These are phyloP conservation scores for Athelia sp. DNA, from an alignment of 1,284 basidiomycete species.

Conservation along the genomic window DNA sequence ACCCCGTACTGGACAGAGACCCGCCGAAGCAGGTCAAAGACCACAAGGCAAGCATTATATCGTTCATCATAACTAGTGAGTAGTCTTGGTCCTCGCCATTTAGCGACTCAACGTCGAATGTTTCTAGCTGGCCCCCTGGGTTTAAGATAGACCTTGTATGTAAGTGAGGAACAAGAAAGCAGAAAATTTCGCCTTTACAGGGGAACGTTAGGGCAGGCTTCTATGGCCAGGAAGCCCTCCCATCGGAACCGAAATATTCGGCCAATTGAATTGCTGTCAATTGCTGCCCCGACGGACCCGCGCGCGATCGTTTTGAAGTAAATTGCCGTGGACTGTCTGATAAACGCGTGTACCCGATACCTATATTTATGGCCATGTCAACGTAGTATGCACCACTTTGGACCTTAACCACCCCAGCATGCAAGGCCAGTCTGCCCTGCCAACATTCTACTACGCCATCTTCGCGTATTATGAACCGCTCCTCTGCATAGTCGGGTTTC, in stretches of 20 bases:
- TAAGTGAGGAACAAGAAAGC: constrained; percentile 36
- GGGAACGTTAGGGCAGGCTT: not conserved
- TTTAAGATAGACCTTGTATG: constrained; percentile 53
- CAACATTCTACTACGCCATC: constrained; percentile 63
- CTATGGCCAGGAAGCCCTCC: too few relatives aligned
- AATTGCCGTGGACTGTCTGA: too few relatives aligned
- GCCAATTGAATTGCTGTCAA: too few relatives aligned
- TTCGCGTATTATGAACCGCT: constrained; percentile 72
- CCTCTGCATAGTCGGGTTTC: constrained; percentile 55
- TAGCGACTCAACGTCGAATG: constrained; percentile 43
- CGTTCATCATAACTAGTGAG: constrained; percentile 35
- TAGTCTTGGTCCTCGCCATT: constrained; percentile 77
- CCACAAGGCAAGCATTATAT: constrained; percentile 62
- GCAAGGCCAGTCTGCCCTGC: constrained; percentile 49
- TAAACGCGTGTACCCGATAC: too few relatives aligned
- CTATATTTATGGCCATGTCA: too few relatives aligned
- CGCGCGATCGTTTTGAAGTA: too few relatives aligned
- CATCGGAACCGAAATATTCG: too few relatives aligned
- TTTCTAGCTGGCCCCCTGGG: constrained; percentile 54
- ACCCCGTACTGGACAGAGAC: constrained; percentile 16
- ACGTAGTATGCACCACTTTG: not conserved
- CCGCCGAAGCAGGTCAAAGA: constrained; percentile 14
- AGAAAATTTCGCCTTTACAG: constrained; percentile 8
- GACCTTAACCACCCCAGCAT: not conserved
- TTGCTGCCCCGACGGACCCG: too few relatives aligned